Percentiles rank a stretch among this genome's conserved stretches.
Conservation (phyloP, 176 grass and related monocot genomes). For the Oryza coarctata region DNA sequence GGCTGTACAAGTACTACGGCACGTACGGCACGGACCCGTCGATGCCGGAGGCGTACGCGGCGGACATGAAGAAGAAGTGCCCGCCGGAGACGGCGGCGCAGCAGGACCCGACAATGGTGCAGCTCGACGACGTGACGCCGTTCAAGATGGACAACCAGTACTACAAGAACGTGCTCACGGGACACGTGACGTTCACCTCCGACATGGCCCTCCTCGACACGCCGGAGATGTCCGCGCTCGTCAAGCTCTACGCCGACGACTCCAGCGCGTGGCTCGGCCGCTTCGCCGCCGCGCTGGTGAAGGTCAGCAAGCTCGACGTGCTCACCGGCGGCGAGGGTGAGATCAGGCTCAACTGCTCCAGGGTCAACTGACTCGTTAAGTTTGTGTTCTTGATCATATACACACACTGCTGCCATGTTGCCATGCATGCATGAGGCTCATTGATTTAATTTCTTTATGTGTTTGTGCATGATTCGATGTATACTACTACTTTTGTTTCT, state of each 20-base stretch:
- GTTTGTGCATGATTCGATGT: not conserved
- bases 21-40: constrained; percentile 30
- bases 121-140: constrained; percentile 44
- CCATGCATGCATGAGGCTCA: not conserved
- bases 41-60: constrained; percentile 15
- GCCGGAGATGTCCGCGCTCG: constrained; percentile 15
- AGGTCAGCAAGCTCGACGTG: constrained; percentile 43
- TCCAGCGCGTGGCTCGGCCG: not conserved
- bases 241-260: constrained; percentile 15
- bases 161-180: constrained; percentile 47
- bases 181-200: constrained; percentile 35
- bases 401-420: not conserved
- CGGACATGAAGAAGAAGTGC: constrained; percentile 36
- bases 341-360: constrained; percentile 44
- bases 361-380: constrained; percentile 32
- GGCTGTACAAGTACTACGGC: constrained; percentile 43
- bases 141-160: constrained; percentile 45
- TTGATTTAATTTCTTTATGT: not conserved
- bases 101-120: constrained; percentile 41
- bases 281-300: constrained; percentile 34
- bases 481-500: not conserved
- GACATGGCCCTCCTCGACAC: constrained; percentile 34
- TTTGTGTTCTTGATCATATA: not conserved
- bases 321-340: constrained; percentile 46
- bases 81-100: constrained; percentile 28